Percentiles rank a stretch among this genome's conserved stretches.
Conservation (phyloP, 257 asterid species). For the Capsicum rhomboideum region DNA sequence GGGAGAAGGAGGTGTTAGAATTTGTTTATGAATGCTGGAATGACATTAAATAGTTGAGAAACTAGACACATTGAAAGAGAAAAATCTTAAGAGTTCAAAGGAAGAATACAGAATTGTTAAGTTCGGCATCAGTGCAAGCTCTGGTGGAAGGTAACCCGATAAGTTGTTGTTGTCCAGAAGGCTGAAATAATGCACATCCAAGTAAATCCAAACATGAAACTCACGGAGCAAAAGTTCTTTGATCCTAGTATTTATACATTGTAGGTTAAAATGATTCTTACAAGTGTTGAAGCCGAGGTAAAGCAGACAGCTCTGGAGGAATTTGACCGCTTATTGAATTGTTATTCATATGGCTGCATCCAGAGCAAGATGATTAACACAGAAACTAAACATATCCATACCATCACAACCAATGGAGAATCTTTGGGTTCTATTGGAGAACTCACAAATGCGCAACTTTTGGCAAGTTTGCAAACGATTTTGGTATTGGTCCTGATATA, state of each 20-base stretch:
- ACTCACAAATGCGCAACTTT: conserved; percentile 62
- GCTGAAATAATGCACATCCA: conserved; percentile 33
- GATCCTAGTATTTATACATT: background rate
- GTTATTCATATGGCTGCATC: conserved; percentile 95
- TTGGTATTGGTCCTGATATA: conserved; percentile 80
- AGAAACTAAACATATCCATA: background rate
- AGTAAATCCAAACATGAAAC: background rate
- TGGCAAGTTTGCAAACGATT: conserved; percentile 64
- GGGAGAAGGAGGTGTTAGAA: background rate
- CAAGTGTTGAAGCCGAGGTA: conserved; percentile 85
- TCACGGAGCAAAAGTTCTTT: background rate
- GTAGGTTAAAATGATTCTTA: conserved; percentile 34
- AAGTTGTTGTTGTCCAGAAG: conserved; percentile 90
- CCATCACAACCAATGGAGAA: conserved; percentile 1
- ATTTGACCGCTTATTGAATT: conserved; percentile 90
- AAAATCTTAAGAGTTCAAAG: background rate
- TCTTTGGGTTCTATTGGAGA: background rate
- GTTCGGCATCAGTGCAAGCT: conserved; percentile 53
- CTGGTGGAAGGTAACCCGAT: conserved; percentile 85
- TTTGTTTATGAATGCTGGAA: background rate
- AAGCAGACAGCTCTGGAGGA: conserved; percentile 70
- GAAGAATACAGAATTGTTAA: conserved; percentile 57
- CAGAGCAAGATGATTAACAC: conserved; percentile 1
- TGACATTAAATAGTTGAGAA: background rate
- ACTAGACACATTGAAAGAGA: background rate